Percentiles rank a stretch among this genome's conserved stretches.
Evolutionary conservation across 176 grass and related monocot genomes (phyloP).

Genomic region (Aegilops tauschii): DNA sequence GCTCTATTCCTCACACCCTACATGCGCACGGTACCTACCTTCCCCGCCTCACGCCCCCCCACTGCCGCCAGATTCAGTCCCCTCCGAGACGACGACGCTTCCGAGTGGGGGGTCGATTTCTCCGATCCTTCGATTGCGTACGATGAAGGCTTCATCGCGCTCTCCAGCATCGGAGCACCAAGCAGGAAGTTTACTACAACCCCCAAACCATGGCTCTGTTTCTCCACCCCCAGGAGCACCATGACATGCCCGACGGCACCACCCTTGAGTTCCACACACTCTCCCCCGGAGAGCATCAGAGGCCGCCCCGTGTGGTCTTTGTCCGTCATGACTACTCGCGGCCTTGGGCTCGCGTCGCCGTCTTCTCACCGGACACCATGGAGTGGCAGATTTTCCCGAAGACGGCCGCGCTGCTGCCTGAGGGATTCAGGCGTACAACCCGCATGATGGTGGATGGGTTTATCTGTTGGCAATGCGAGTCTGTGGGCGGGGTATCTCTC

Average conservation of each 20-base stretch:
- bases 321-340: background rate
- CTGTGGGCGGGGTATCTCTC: too few relatives aligned
- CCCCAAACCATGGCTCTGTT: background rate
- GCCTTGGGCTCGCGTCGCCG: background rate
- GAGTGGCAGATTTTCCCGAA: background rate
- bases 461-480: background rate
- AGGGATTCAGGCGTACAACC: background rate
- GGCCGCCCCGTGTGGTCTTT: background rate
- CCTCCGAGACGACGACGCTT: too few relatives aligned
- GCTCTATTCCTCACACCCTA: background rate
- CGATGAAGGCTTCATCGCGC: background rate
- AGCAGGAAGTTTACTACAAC: background rate
- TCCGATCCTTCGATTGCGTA: background rate
- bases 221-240: background rate
- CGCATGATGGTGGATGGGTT: background rate
- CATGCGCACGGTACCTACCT: background rate
- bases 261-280: background rate
- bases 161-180: background rate
- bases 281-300: background rate
- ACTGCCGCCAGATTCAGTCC: background rate
- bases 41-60: background rate
- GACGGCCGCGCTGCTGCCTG: background rate
- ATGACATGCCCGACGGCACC: background rate
- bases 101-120: background rate
- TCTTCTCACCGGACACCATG: slow-evolving; percentile 16